Evolutionary conservation across 2,329 filamentous ascomycete genomes (phyloP), one percentile per base, ranked within the genome.

Genomic region (Ophiocordyceps camponoti-floridani): DNA sequence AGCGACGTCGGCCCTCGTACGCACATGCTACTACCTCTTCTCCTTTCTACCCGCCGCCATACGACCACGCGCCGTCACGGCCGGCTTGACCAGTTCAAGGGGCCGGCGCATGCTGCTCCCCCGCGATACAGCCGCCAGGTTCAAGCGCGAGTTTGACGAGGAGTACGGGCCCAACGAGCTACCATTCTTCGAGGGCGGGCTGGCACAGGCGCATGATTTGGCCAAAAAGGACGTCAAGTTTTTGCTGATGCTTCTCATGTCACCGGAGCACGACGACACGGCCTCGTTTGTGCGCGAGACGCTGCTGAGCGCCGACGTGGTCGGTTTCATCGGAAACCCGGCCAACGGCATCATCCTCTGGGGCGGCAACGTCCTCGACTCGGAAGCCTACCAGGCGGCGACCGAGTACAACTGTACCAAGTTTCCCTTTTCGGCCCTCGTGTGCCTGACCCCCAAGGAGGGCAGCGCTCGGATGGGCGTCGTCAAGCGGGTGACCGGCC

Each of bases 211-310:
- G 0, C 77, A 94, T 49, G 91, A 98, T 56, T 65, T 81, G 35
- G 87, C 89, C 6, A 95, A 96, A 66, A 80, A 79, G 52, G 86
- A 96, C 33, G 72, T 95, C 45, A 93, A 93, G 58, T 94, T 93
- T 57, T 68, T 98, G 13, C 64, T 96, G n/a, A 81, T 95, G 14
- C 67, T 96, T 5, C 72, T 98, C 14, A 66, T 94, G 44, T 93
- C 88, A 1, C 86, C 88, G 0, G 91, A 96, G 61, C 89, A 98
- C 60, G 91, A 98, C 56, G 87, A 96, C 53, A 96, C 84, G 1
- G 72, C 77, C 19, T 69, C 73, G 1, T 98, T 94, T 64, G 76
- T 88, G 48, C 76, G 76, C 38, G 81, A 94, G 26, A 95, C 87
- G 0, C 71, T 98, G 0, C 72, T 95, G 8, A 73, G 81, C 1